Base-by-base conservation (phyloP, 2,329 filamentous ascomycete species). In the Ustulina deusta region DNA sequence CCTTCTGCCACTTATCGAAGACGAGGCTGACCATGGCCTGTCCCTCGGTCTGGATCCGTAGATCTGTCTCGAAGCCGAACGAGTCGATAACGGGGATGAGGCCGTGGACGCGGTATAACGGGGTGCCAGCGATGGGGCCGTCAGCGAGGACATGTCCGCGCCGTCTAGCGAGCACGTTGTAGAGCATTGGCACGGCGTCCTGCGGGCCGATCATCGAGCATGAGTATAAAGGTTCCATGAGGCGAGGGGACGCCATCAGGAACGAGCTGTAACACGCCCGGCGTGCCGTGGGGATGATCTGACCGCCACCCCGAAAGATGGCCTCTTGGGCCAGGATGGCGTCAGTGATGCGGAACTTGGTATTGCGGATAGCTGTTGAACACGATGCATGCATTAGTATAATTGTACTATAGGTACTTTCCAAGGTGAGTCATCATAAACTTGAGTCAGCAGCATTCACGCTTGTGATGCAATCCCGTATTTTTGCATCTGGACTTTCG, bases 11-110 rank as follows among this genome's bases (percentile, higher is more conserved):
- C 72, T 93, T 90, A 78, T 99, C 96, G 80, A 99, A 99, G 13
- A 97, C 93, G 40, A 99, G 86, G 74, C 91, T 94, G 61, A 98
- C 90, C 76, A 93, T 94, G 63, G 94, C 94, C 78, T 94, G 91
- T 60, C 96, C 95, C 83, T 97, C 93, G 0, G 95, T 97, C 81
- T 97, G 94, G 77, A 98, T 98, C 70, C 96, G 87, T 65, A 99
- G 85, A 82, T 99, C 96, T 15, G 96, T 98, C 84, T 99, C 96
- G 80, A 99, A 98, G 22, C 96, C 96, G 77, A 99, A 99, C 34
- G 91, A 94, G 83, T 99, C 96, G 77, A 99, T 97, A 67, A 98
- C 96, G 10, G 96, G 96, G 63, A 99, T 90, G 57, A 98, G 85
- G 3, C 96, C 96, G 75, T 91, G 92, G 61, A 97, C 94, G 25